phyloP scores from a whole-genome alignment of 75 land plant genomes.

The Selaginella moellendorffii region DNA sequence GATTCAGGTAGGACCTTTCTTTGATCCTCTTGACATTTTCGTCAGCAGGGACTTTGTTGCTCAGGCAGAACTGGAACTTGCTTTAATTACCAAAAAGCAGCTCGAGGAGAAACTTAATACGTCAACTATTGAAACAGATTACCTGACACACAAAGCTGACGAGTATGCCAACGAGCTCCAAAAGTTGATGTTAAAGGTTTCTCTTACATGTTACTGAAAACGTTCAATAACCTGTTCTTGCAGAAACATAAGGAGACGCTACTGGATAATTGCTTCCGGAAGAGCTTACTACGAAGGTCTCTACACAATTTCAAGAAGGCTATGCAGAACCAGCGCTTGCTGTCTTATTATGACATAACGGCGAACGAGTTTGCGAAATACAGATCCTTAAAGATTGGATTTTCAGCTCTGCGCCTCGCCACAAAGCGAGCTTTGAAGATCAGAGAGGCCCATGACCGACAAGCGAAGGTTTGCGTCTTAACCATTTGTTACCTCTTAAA shows the following conservation, averaged over 20 bases:
- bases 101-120: constrained; percentile 23
- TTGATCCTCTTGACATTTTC: no score
- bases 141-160: constrained; percentile 21
- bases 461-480: constrained; percentile 14
- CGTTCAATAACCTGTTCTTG: not conserved
- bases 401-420: constrained; percentile 18
- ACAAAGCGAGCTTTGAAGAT: constrained; percentile 13
- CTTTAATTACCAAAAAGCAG: constrained; percentile 19
- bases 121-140: constrained; percentile 19
- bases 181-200: constrained; percentile 19
- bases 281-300: constrained; percentile 12
- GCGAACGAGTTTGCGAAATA: constrained; percentile 12
- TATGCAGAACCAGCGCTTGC: constrained; percentile 11
- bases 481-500: not conserved
- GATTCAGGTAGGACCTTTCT: constrained; percentile 29
- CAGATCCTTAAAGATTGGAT: constrained; percentile 7
- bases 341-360: not conserved
- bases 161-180: constrained; percentile 26
- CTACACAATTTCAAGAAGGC: constrained; percentile 19
- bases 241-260: constrained; percentile 11
- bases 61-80: constrained; percentile 23
- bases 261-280: constrained; percentile 11
- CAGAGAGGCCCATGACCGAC: constrained; percentile 15
- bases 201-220: not conserved
- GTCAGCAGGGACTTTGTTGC: no score